Conservation (phyloP, 257 asterid genomes). For the Osmanthus fragrans region DNA sequence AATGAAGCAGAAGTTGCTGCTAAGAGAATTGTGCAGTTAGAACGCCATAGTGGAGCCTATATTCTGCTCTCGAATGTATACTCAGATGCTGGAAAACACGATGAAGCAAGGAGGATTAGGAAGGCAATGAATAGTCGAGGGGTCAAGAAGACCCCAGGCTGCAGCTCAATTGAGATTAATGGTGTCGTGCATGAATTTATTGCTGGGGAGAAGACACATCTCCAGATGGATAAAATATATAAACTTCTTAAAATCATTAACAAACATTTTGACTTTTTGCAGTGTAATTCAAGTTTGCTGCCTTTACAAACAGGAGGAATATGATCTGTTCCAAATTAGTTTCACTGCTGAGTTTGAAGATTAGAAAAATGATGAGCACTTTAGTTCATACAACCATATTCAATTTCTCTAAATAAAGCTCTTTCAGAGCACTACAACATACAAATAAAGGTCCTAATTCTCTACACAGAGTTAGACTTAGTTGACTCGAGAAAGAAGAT, state of each 20-base stretch:
- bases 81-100: slow-evolving; percentile 57
- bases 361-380: slow-evolving; percentile 9
- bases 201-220: slow-evolving; percentile 61
- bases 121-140: slow-evolving; percentile 53
- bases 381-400: slow-evolving; percentile 27
- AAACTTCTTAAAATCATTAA: slow-evolving; percentile 35
- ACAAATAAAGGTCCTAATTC: no score
- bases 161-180: slow-evolving; percentile 68
- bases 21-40: slow-evolving; percentile 52
- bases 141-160: slow-evolving; percentile 70
- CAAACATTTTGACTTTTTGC: slow-evolving; percentile 34
- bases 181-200: slow-evolving; percentile 63
- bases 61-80: slow-evolving; percentile 63
- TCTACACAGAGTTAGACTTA: no score
- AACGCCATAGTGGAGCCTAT: slow-evolving; percentile 65
- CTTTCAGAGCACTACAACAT: no score
- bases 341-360: not conserved
- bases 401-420: no score
- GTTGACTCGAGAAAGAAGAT: no score
- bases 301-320: not conserved
- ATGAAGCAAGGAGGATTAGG: slow-evolving; percentile 42
- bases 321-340: not conserved
- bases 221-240: slow-evolving; percentile 31
- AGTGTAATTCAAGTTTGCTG: slow-evolving; percentile 13
- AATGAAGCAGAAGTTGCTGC: slow-evolving; percentile 63